Evolutionary conservation across 2,329 filamentous ascomycete genomes (phyloP).

Genomic region (Cladosporium austrohemisphaericum): DNA sequence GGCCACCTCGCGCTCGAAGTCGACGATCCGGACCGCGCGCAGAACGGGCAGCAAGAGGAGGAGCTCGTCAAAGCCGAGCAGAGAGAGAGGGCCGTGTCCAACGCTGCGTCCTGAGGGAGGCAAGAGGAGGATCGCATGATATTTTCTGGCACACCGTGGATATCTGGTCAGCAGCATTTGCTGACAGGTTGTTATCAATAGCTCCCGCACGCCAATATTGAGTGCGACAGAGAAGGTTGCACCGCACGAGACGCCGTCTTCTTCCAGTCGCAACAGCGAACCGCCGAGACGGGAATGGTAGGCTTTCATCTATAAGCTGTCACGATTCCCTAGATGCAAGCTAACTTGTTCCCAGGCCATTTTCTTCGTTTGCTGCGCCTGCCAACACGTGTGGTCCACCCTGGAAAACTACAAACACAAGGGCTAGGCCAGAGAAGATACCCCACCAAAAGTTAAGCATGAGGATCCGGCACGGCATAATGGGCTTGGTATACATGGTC

Average conservation of each 20-base stretch:
- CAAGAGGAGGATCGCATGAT: conserved; percentile 25
- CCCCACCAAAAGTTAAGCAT: background rate
- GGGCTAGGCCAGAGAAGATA: background rate
- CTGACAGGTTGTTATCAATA: conserved; percentile 43
- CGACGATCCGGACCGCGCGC: conserved; percentile 35
- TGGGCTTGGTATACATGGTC: background rate
- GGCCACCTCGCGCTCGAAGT: conserved; percentile 45
- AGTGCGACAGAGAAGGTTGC: conserved; percentile 78
- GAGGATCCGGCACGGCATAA: background rate
- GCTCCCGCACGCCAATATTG: conserved; percentile 80
- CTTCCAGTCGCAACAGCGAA: conserved; percentile 98
- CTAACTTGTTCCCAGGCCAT: conserved; percentile 39
- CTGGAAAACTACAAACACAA: conserved; percentile 22
- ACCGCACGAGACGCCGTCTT: conserved; percentile 88
- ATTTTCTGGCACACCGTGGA: conserved; percentile 20
- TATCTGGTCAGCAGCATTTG: conserved; percentile 33
- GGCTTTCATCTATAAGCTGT: conserved; percentile 35
- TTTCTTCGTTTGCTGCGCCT: conserved; percentile 78
- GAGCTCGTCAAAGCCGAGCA: conserved; percentile 28
- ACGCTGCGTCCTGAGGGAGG: conserved; percentile 24
- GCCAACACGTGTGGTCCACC: conserved; percentile 73
- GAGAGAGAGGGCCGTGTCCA: conserved; percentile 28
- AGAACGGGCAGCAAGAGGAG: conserved; percentile 21
- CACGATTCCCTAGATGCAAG: conserved; percentile 4
- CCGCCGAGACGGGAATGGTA: conserved; percentile 97